phyloP scores from a whole-genome alignment of 1,139 yeast species.

The Yamadazyma songkhlaensis region DNA sequence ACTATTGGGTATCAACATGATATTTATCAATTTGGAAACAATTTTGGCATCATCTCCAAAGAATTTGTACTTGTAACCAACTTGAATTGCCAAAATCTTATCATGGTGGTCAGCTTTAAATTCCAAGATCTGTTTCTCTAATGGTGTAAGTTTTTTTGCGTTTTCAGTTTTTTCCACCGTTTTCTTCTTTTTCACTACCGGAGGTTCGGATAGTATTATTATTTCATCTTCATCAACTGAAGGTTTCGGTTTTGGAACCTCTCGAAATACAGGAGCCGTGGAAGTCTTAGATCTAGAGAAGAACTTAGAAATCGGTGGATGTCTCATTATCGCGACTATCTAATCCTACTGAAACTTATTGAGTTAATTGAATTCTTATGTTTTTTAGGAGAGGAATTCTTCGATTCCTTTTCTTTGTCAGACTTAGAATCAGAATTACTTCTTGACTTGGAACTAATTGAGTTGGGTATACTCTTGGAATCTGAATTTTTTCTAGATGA shows the following conservation, averaged over 20 bases:
- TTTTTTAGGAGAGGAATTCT: slow-evolving; percentile 10
- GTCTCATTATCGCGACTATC: slow-evolving; percentile 15
- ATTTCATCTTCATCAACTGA: neutral
- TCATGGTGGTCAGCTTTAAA: slow-evolving; percentile 60
- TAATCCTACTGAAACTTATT: slow-evolving; percentile 33
- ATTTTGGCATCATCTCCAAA: slow-evolving; percentile 79
- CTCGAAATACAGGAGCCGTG: neutral
- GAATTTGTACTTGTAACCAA: slow-evolving; percentile 87
- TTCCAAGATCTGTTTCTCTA: slow-evolving; percentile 72
- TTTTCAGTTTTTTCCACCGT: neutral
- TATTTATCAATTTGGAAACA: slow-evolving; percentile 65
- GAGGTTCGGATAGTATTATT: no score
- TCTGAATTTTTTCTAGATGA: no score
- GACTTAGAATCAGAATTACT: slow-evolving; percentile 9
- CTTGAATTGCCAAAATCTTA: slow-evolving; percentile 75
- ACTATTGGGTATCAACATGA: slow-evolving; percentile 61
- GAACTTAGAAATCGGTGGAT: slow-evolving; percentile 8
- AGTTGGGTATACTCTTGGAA: no score
- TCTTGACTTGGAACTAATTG: slow-evolving; percentile 17
- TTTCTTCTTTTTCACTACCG: slow-evolving; percentile 6
- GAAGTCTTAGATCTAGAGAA: slow-evolving; percentile 1
- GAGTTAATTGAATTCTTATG: slow-evolving; percentile 15
- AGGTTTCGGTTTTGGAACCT: neutral
- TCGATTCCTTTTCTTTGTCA: no score
- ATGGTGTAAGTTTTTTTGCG: slow-evolving; percentile 51